Base-by-base conservation (phyloP, 441 rosid species). In the Gossypium lobatum region DNA sequence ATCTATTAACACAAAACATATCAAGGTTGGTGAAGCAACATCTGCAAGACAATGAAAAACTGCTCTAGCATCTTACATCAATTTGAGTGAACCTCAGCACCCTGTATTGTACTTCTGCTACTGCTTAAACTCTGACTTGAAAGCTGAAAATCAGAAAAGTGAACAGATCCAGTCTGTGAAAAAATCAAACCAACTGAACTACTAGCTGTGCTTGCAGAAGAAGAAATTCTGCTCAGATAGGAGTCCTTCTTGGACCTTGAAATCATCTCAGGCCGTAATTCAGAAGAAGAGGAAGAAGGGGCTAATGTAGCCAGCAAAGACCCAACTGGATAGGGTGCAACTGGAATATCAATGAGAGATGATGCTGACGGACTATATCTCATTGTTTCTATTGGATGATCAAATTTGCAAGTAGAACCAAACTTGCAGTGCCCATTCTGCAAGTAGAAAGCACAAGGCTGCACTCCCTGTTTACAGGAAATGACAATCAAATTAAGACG, bases 351-450 rank as follows among this genome's bases (percentile, higher is more conserved):
- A 73, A 88, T 77, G 7, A 93, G 92, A 70, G 98, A 91, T 11
- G 98, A 93, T 0, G 89, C 88, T 2, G 94, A 91, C 23, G 96
- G 91, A 77, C 87, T 89, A 80, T 88, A 89, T 80, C 91, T 86
- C 86, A 89, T 82, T 54, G 88, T 74, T 80, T 85, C 94, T 72
- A 89, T 65, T n/a, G 93, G 93, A 82, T 90, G 97, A 84, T 91
- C 91, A 75, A 89, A 93, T 82, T 86, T 91, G 89, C 96, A 91
- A 21, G 90, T 88, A 50, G 90, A 77, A 57, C 98, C 98, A 80
- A 88, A 91, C 85, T 90, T 91, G 83, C 98, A 94, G 72, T 83
- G 82, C 61, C 98, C 97, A 60, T 88, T 85, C 85, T 91, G 97
- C 85, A 89, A 69, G 80, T 92, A 94, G 81, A 90, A 91, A 64